Conservation (phyloP, 2,329 filamentous ascomycete genomes). For the Diaporthe sp. region DNA sequence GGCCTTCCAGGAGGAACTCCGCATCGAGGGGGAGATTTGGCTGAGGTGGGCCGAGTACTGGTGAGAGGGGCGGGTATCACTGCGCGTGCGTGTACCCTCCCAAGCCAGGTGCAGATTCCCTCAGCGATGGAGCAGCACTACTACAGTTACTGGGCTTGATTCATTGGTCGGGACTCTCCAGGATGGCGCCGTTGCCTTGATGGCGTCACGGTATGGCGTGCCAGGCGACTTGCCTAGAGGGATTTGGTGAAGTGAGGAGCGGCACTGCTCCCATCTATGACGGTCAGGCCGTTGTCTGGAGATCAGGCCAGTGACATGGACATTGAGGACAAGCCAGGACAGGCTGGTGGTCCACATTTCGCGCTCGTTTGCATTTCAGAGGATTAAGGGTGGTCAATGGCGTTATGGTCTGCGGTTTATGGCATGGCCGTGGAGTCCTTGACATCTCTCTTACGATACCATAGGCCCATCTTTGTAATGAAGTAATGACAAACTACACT, state of each 20-base stretch:
- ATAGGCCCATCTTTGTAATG: slow-evolving; percentile 5
- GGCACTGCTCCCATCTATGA: background rate
- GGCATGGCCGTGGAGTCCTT: slow-evolving; percentile 20
- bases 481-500: slow-evolving; percentile 2
- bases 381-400: background rate
- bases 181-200: background rate
- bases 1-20: background rate
- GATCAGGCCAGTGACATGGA: background rate
- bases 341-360: background rate
- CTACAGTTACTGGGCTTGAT: background rate
- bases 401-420: slow-evolving; percentile 10
- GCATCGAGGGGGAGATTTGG: background rate
- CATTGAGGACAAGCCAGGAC: background rate
- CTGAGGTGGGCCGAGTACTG: background rate
- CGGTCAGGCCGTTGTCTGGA: background rate
- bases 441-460: slow-evolving; percentile 23
- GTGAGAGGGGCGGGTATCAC: background rate
- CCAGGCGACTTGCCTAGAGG: background rate
- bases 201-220: no score
- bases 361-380: slow-evolving; percentile 20
- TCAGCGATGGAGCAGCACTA: background rate
- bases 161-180: background rate
- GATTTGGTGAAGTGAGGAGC: background rate
- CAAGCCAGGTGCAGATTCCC: background rate
- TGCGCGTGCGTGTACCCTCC: background rate